Percentiles rank a stretch among this genome's conserved stretches.
Conservation (phyloP, 2,329 filamentous ascomycete genomes). For the Penicillium janthinellum region DNA sequence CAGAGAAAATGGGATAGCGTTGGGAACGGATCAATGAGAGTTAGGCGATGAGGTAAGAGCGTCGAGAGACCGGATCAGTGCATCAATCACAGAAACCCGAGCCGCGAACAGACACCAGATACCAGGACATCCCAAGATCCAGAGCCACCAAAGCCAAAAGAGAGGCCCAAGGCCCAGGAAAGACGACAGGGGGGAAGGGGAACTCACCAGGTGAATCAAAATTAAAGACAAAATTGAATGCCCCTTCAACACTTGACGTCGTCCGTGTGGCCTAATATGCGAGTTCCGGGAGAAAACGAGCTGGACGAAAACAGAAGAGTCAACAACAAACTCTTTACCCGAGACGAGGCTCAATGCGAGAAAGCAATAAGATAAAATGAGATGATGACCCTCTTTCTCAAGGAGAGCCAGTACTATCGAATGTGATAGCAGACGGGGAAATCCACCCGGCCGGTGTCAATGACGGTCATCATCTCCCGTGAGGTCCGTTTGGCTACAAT, state of each 20-base stretch:
- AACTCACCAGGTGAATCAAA: conserved; percentile 28
- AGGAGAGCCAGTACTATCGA: conserved; percentile 5
- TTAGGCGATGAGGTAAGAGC: neutral
- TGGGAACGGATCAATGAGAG: neutral
- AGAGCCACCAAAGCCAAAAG: neutral
- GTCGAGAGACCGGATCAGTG: conserved; percentile 30
- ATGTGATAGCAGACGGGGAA: conserved; percentile 24
- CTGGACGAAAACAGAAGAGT: conserved; percentile 29
- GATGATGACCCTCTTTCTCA: neutral
- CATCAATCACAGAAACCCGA: conserved; percentile 28
- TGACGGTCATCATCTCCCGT: conserved; percentile 33
- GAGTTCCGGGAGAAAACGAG: conserved; percentile 25
- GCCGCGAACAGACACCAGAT: conserved; percentile 17
- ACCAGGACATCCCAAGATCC: conserved; percentile 1
- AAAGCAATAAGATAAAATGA: neutral
- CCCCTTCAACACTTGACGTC: conserved; percentile 22
- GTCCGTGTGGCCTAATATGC: conserved; percentile 35
- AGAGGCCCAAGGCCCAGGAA: neutral
- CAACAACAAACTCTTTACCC: conserved; percentile 36
- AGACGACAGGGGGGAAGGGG: conserved; percentile 8
- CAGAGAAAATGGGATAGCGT: neutral
- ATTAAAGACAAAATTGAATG: conserved; percentile 17
- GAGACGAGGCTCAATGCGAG: neutral
- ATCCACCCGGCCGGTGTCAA: conserved; percentile 29
- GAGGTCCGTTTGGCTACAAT: conserved; percentile 1